Conservation (phyloP, 176 grass and related monocot genomes). For the Bolboschoenus planiculmis region DNA sequence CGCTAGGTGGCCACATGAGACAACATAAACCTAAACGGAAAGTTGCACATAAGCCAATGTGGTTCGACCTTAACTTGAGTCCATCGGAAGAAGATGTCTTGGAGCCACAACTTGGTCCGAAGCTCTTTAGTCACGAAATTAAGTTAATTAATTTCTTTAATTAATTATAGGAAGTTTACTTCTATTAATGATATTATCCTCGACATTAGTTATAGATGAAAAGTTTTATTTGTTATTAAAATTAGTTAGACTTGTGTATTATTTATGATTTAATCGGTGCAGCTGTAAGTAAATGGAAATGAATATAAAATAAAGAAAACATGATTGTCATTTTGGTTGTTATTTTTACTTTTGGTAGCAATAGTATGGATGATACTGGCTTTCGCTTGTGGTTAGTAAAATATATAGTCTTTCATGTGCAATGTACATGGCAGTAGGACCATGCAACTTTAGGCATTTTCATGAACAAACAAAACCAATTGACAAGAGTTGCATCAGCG, state of each 20-base stretch:
- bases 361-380: too few relatives aligned
- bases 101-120: neutral
- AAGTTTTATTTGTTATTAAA: neutral
- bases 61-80: neutral
- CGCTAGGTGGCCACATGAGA: conserved; percentile 26
- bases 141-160: conserved; percentile 1
- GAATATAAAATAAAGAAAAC: neutral
- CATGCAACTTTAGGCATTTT: neutral
- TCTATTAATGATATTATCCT: neutral
- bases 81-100: neutral
- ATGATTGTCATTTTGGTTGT: neutral
- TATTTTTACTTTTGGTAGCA: neutral
- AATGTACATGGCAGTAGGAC: neutral
- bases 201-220: too few relatives aligned
- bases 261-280: neutral
- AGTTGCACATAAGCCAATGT: neutral
- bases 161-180: neutral
- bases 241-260: too few relatives aligned
- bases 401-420: neutral
- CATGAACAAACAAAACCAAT: neutral
- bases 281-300: too few relatives aligned
- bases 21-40: neutral
- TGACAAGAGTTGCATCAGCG: neutral
- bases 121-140: neutral
- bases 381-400: neutral